Percentiles rank a stretch among this genome's conserved stretches.
These are phyloP conservation scores for Serendipita indica DNA, from an alignment of 768 basidiomycete genomes.

Conservation along the genomic window DNA sequence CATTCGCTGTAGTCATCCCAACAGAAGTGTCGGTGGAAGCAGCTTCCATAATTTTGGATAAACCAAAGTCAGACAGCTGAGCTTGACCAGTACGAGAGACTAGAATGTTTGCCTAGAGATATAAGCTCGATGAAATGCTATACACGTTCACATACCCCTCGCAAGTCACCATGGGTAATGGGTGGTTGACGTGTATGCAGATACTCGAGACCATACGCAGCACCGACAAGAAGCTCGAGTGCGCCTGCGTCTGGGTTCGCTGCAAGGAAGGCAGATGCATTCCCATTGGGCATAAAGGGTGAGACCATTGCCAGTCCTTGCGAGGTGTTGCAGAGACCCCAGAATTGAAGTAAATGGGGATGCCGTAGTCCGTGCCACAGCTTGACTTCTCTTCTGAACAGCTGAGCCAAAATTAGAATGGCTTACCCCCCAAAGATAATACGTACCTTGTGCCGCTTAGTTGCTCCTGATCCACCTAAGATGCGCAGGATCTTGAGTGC, in stretches of 20 bases:
- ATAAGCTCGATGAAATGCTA: background rate
- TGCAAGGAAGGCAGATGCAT: background rate
- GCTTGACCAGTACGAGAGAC: slow-evolving; percentile 28
- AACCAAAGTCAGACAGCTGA: slow-evolving; percentile 38
- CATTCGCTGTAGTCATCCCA: slow-evolving; percentile 6
- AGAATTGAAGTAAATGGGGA: slow-evolving; percentile 2
- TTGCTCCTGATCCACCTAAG: background rate
- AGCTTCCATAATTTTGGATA: slow-evolving; percentile 16
- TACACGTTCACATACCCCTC: background rate
- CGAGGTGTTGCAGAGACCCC: background rate
- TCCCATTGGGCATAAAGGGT: background rate
- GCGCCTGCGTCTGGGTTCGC: slow-evolving; percentile 1
- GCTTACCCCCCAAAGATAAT: background rate
- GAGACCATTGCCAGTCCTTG: slow-evolving; percentile 8
- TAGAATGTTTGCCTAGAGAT: slow-evolving; percentile 32
- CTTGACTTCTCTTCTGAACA: slow-evolving; percentile 8
- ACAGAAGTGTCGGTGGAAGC: background rate
- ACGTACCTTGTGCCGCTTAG: background rate
- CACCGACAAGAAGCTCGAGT: background rate
- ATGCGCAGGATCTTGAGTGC: background rate
- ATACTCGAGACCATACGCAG: slow-evolving; percentile 4
- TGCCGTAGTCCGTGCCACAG: background rate
- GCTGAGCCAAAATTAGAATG: background rate
- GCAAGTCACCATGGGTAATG: slow-evolving; percentile 9
- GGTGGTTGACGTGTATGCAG: slow-evolving; percentile 2